phyloP scores from a whole-genome alignment of 2,329 filamentous ascomycete species.

The Samsoniella hepiali region DNA sequence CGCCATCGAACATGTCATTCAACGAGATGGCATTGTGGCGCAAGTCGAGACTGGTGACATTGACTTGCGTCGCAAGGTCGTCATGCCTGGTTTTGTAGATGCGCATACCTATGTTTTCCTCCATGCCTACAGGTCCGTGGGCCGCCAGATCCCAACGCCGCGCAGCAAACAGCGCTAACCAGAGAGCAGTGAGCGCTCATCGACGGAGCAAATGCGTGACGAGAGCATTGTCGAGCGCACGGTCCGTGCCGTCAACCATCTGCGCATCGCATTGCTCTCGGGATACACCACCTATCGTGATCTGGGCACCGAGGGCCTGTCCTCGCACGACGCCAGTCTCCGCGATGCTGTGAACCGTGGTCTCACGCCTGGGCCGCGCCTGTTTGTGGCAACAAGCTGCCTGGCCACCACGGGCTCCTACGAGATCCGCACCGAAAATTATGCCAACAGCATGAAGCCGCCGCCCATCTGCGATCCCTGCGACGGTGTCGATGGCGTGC shows the following conservation, averaged over 20 bases:
- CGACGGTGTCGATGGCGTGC: conserved; percentile 46
- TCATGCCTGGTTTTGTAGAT: conserved; percentile 53
- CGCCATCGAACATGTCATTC: conserved; percentile 36
- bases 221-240: conserved; percentile 55
- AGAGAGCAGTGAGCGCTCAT: conserved; percentile 34
- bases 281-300: conserved; percentile 60
- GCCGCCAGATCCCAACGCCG: conserved; percentile 19
- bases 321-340: conserved; percentile 47
- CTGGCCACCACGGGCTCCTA: conserved; percentile 50
- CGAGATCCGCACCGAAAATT: conserved; percentile 47
- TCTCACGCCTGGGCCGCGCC: conserved; percentile 50
- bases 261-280: conserved; percentile 49
- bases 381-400: conserved; percentile 53
- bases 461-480: conserved; percentile 38
- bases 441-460: conserved; percentile 26
- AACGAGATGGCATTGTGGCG: conserved; percentile 26
- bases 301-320: conserved; percentile 51
- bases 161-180: background rate
- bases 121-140: conserved; percentile 43
- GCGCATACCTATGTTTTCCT: conserved; percentile 56
- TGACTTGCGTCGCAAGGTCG: conserved; percentile 51
- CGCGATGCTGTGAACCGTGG: conserved; percentile 54
- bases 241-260: conserved; percentile 52
- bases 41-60: conserved; percentile 39
- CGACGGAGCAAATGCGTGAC: conserved; percentile 52